phyloP scores from a whole-genome alignment of 2,329 filamentous ascomycete species.

The Eutypella sp. region DNA sequence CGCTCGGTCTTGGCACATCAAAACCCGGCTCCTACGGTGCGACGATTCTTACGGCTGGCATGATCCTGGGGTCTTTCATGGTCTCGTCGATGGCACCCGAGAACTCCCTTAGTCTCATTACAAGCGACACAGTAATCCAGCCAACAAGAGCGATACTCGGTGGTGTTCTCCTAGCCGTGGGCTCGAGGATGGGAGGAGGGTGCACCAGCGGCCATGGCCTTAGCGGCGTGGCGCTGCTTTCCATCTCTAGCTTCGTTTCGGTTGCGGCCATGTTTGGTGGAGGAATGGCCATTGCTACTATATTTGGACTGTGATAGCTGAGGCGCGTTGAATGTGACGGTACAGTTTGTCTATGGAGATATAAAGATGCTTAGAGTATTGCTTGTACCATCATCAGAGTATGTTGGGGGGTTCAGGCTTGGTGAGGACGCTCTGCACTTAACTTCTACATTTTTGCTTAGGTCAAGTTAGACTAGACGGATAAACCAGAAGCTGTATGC shows the following conservation, averaged over 20 bases:
- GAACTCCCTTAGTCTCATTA: constrained; percentile 25
- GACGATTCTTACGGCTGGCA: constrained; percentile 48
- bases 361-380: too few species aligned
- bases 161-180: constrained; percentile 54
- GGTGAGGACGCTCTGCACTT: too few species aligned
- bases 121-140: constrained; percentile 18
- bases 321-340: too few species aligned
- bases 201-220: constrained; percentile 68
- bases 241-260: constrained; percentile 56
- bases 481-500: too few species aligned
- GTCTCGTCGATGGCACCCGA: constrained; percentile 22
- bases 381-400: too few species aligned
- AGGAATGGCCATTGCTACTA: constrained; percentile 32
- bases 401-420: too few species aligned
- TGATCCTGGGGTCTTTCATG: constrained; percentile 41
- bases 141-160: constrained; percentile 42
- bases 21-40: constrained; percentile 34
- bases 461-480: too few species aligned
- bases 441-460: too few species aligned
- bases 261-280: constrained; percentile 53
- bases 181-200: constrained; percentile 58
- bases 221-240: constrained; percentile 60
- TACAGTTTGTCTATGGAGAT: too few species aligned
- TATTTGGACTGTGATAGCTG: constrained; percentile 5
- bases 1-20: constrained; percentile 31